Conservation (phyloP, 805 yeast species). For the Metschnikowia cubensis region DNA sequence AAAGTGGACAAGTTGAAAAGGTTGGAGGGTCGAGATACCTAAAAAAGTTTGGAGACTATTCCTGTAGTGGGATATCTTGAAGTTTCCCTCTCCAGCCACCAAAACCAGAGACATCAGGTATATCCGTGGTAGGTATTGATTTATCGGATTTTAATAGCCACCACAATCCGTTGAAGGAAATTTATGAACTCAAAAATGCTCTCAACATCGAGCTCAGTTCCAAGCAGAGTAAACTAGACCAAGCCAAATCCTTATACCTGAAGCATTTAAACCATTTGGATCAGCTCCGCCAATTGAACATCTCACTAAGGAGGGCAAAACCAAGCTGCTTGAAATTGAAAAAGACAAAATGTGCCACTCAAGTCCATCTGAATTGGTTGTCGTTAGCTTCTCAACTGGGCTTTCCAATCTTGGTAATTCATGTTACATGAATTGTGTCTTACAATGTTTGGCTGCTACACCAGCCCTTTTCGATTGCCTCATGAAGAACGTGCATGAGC, state of each 20-base stretch:
- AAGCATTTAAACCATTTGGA: slow-evolving; percentile 63
- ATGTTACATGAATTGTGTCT: slow-evolving; percentile 85
- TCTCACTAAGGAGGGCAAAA: slow-evolving; percentile 32
- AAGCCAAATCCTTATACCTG: slow-evolving; percentile 60
- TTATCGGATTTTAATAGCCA: not conserved
- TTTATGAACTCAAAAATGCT: slow-evolving; percentile 49
- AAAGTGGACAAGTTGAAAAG: slow-evolving; percentile 12
- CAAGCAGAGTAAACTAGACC: slow-evolving; percentile 53
- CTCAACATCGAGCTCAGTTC: slow-evolving; percentile 50
- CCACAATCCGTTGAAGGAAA: slow-evolving; percentile 33
- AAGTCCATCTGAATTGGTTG: not conserved
- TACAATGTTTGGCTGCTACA: slow-evolving; percentile 83
- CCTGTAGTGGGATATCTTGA: slow-evolving; percentile 7
- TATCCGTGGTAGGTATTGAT: not conserved
- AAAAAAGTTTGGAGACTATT: slow-evolving; percentile 13
- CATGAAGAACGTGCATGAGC: slow-evolving; percentile 22
- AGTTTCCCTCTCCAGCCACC: not conserved
- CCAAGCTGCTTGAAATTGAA: too few relatives aligned
- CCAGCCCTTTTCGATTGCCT: slow-evolving; percentile 62
- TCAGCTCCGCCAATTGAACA: slow-evolving; percentile 68
- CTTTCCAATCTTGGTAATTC: slow-evolving; percentile 81
- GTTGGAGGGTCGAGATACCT: slow-evolving; percentile 7
- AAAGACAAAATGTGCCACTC: not conserved
- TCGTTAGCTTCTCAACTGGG: slow-evolving; percentile 53
- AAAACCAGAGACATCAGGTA: not conserved